Conservation (phyloP, 495 filamentous ascomycete species). For the Neurospora cerealis region DNA sequence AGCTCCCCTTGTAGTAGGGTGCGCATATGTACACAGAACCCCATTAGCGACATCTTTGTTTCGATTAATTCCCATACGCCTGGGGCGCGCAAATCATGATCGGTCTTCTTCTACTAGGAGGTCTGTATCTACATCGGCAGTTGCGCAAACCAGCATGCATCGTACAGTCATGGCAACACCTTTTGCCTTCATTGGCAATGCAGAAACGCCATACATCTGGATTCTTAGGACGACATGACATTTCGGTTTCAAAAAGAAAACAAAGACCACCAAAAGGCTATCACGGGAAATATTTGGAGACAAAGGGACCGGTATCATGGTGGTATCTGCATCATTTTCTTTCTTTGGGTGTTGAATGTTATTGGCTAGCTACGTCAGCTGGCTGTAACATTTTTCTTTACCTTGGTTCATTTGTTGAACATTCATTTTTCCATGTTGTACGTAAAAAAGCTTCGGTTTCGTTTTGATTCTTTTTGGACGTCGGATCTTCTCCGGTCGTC, state of each 20-base stretch:
- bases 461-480: background rate
- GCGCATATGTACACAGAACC: constrained; percentile 14
- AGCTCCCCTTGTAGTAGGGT: constrained; percentile 28
- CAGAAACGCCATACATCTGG: background rate
- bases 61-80: background rate
- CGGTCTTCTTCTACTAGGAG: background rate
- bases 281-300: background rate
- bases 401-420: background rate
- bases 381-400: background rate
- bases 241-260: background rate
- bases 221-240: constrained; percentile 1
- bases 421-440: background rate
- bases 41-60: background rate
- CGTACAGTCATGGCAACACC: background rate
- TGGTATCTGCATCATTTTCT: background rate
- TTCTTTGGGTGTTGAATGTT: background rate
- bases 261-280: background rate
- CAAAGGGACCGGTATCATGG: background rate
- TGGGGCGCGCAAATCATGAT: background rate
- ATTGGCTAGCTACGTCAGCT: background rate
- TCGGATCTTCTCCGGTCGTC: background rate
- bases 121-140: background rate
- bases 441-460: background rate
- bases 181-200: background rate
- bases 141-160: background rate